Percentiles rank a stretch among this genome's conserved stretches.
These are phyloP conservation scores for Sporobolomyces roseus DNA, from an alignment of 768 basidiomycete species.

Conservation along the genomic window DNA sequence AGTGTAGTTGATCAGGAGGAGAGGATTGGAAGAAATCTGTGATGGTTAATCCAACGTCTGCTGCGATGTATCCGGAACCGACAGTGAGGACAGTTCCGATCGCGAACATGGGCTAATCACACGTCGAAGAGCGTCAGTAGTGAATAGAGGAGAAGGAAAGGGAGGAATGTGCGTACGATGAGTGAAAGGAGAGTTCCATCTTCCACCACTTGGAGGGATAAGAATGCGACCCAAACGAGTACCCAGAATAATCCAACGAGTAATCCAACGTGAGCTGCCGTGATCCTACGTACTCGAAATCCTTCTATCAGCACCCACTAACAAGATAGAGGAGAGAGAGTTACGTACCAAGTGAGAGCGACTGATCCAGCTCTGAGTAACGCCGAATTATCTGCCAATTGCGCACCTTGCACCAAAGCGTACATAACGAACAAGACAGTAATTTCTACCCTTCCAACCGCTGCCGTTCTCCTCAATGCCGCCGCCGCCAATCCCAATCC, in stretches of 20 bases:
- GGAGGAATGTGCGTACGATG: conserved; percentile 14
- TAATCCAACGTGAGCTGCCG: conserved; percentile 73
- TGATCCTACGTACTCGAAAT: too few species aligned
- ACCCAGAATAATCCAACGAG: conserved; percentile 59
- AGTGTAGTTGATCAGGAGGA: conserved; percentile 59
- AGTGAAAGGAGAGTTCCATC: conserved; percentile 66
- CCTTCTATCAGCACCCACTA: too few species aligned
- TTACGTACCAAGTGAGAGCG: conserved; percentile 30
- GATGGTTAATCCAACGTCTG: conserved; percentile 72
- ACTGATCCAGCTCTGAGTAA: conserved; percentile 26
- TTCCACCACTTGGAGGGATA: conserved; percentile 70
- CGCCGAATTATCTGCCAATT: conserved; percentile 41
- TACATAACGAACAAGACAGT: conserved; percentile 47
- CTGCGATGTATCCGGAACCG: conserved; percentile 72
- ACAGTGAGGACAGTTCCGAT: conserved; percentile 55
- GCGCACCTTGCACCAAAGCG: conserved; percentile 40
- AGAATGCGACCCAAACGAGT: conserved; percentile 44
- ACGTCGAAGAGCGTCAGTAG: neutral
- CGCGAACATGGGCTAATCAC: conserved; percentile 15
- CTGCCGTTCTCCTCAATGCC: conserved; percentile 69
- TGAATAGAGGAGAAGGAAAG: neutral
- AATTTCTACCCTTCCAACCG: conserved; percentile 63
- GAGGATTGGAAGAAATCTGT: conserved; percentile 59
- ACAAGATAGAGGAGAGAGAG: too few species aligned
- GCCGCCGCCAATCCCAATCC: conserved; percentile 59